Conservation (phyloP, 441 rosid species). For the Viola pubescens region DNA sequence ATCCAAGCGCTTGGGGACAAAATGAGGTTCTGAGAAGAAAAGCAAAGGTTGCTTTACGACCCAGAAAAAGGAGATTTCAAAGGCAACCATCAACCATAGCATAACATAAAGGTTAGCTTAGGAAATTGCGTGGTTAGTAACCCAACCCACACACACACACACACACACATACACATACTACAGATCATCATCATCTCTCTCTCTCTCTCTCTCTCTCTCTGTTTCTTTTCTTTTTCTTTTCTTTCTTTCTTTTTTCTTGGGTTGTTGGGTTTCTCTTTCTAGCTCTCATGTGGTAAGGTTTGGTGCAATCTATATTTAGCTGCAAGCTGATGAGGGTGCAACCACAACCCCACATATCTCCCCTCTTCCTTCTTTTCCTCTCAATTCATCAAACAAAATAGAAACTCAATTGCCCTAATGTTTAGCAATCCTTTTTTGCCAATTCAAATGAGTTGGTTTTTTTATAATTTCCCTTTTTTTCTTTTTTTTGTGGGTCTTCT, state of each 20-base stretch:
- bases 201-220: constrained; percentile 19
- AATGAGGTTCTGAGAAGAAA: constrained; percentile 69
- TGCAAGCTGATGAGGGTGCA: constrained; percentile 29
- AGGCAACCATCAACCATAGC: constrained; percentile 22
- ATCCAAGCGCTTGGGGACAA: constrained; percentile 80
- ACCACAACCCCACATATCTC: constrained; percentile 35
- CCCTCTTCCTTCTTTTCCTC: constrained; percentile 39
- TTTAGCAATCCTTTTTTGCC: constrained; percentile 41
- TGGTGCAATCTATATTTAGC: constrained; percentile 54
- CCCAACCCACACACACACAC: constrained; percentile 15
- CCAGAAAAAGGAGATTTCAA: constrained; percentile 52
- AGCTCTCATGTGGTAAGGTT: constrained; percentile 25
- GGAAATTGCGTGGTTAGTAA: constrained; percentile 49
- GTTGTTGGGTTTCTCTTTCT: constrained; percentile 8
- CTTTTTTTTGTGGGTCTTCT: constrained; percentile 15
- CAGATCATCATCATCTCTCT: background rate
- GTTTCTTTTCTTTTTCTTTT: constrained; percentile 16
- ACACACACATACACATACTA: no score
- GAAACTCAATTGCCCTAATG: constrained; percentile 13
- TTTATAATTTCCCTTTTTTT: background rate
- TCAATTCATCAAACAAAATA: constrained; percentile 10
- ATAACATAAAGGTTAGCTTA: constrained; percentile 39
- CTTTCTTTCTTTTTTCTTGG: constrained; percentile 10
- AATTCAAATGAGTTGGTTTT: constrained; percentile 29
- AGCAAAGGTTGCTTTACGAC: constrained; percentile 72